Base-by-base conservation (phyloP, 2,329 filamentous ascomycete genomes). In the Lachnellula suecica region DNA sequence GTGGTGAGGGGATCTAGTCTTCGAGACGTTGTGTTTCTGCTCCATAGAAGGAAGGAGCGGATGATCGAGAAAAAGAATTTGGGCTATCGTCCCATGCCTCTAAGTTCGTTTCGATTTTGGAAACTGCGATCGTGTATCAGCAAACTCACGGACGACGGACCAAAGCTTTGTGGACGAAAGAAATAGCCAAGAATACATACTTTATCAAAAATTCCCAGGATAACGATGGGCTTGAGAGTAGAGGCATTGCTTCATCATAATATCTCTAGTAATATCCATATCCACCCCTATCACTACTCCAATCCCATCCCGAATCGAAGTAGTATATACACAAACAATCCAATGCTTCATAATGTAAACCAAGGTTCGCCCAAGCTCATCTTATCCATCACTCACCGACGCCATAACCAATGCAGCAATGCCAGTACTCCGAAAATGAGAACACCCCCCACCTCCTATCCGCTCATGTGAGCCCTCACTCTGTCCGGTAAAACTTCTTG, bases 401-500 rank as follows among this genome's bases (percentile, higher is more conserved):
- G 61, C 62, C 61, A 47, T 56, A 56, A 35, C 54, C 54, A 31
- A 52, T 37, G 42, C 52, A 50, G 20, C 44, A 51, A 49, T 55
- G 23, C 56, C 31, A 38, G 47, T 44, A 49, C 22, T 43, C 34
- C 27, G 27, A 35, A 51, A 46, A 49, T 40, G 49, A 44, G 55
- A 45, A 41, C 41, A 40, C 45, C 52, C 23, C 54, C 47, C 52
- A 47, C 50, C 44, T 37, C 48, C 40, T 45, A 49, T 24, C 51
- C 51, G 35, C n/a, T 56, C 34, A 22, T 25, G 49, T 17, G 23
- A 27, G 42, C 25, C 35, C 22, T 57, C 54, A 60, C 42, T 86
- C 83, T 54, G 84, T 87, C 56, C 84, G 77, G 70, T 99, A 99
- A 72, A 99, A 99, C 79, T 99, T 99, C 82, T 95, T 96, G 79